Evolutionary conservation across 1,284 basidiomycete species (phyloP), one percentile per base, ranked within the genome.

Genomic region (Melampsora occidentalis): DNA sequence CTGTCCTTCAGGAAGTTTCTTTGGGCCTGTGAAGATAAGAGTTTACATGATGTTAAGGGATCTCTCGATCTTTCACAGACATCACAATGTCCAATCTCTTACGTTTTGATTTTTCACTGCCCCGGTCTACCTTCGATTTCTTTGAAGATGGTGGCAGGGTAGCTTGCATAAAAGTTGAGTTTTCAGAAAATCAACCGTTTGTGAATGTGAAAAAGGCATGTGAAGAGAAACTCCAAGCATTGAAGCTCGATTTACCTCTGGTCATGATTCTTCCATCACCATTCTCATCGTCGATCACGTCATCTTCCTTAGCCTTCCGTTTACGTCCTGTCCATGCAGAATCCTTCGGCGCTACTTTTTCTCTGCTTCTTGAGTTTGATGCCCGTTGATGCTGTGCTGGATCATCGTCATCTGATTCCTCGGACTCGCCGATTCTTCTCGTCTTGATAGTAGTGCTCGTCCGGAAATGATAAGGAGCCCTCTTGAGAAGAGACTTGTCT

Each of bases 1-100:
- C 68, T 88, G 81, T 79, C 89, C 87, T 33, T 91, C 87, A 0
- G 96, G 97, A 2, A 98, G 88, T 12, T 88, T 84, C 82, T 97
- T 98, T 28, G 90, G 89, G 0, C 93, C 85, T 61, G 89, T 80
- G 83, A 71, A 70, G 59, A 62, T 12, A 57, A 33, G 31, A 28
- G 20, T 35, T 9, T n/a, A n/a, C n/a, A n/a, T n/a, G n/a, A n/a
- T n/a, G n/a, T n/a, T n/a, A n/a, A n/a, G n/a, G n/a, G n/a, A n/a
- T n/a, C n/a, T n/a, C n/a, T n/a, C n/a, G n/a, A n/a, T n/a, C n/a
- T n/a, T n/a, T n/a, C n/a, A n/a, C n/a, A n/a, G n/a, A n/a, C n/a
- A n/a, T n/a, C n/a, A n/a, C n/a, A n/a, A n/a, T n/a, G n/a, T n/a
- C n/a, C n/a, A n/a, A n/a, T n/a, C n/a, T n/a, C n/a, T n/a, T n/a